Percentiles rank a stretch among this genome's conserved stretches.
These are phyloP conservation scores for Cicer arietinum DNA, from an alignment of 306 rosid genomes.

Conservation along the genomic window DNA sequence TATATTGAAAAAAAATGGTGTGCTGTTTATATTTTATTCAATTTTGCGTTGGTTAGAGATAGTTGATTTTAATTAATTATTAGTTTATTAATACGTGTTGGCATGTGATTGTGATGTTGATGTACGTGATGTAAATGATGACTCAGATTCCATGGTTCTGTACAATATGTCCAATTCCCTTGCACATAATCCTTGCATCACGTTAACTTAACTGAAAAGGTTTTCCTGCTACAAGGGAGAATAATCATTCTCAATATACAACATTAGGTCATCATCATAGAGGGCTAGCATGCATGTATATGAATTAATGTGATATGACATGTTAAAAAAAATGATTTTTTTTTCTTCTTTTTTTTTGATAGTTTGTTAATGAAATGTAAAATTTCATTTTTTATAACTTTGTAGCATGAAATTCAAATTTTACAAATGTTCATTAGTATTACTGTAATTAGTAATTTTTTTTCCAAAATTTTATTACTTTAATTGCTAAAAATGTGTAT, in stretches of 20 bases:
- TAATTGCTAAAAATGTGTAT: slow-evolving; percentile 6
- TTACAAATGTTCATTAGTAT: too few species aligned
- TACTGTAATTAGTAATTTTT: too few species aligned
- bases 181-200: slow-evolving; percentile 39
- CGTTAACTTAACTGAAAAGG: slow-evolving; percentile 39
- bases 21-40: neutral
- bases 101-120: slow-evolving; percentile 43
- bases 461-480: too few species aligned
- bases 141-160: slow-evolving; percentile 56
- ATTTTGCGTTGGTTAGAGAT: slow-evolving; percentile 9
- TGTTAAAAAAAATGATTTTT: neutral
- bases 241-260: slow-evolving; percentile 44
- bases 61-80: neutral
- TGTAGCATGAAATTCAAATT: too few species aligned
- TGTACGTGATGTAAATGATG: slow-evolving; percentile 41
- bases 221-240: slow-evolving; percentile 39
- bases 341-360: neutral
- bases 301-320: neutral
- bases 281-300: slow-evolving; percentile 46
- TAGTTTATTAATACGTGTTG: slow-evolving; percentile 11
- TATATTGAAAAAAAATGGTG: too few species aligned
- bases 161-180: slow-evolving; percentile 38
- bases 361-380: too few species aligned
- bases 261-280: slow-evolving; percentile 44
- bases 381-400: too few species aligned